Percentiles rank a stretch among this genome's conserved stretches.
Conservation (phyloP, 2,329 filamentous ascomycete genomes). For the Aspergillus quadrilineatus region DNA sequence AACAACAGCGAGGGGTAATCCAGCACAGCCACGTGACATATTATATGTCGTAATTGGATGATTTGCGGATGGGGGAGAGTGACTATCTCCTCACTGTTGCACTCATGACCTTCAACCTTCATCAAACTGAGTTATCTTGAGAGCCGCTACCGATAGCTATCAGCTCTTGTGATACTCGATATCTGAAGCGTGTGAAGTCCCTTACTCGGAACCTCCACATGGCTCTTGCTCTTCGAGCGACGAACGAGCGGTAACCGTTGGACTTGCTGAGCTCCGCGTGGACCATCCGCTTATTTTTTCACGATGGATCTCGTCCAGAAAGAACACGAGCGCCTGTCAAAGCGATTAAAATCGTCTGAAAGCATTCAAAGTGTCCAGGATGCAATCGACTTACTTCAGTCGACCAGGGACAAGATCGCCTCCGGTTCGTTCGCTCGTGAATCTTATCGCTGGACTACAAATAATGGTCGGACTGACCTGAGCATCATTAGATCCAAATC, state of each 20-base stretch:
- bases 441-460: not conserved
- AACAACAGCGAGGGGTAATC: constrained; percentile 1
- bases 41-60: constrained; percentile 17
- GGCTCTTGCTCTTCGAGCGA: constrained; percentile 21
- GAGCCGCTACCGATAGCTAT: not conserved
- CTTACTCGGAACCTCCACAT: constrained; percentile 18
- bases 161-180: not conserved
- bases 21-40: constrained; percentile 11
- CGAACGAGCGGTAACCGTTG: constrained; percentile 30
- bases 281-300: constrained; percentile 6
- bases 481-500: constrained; percentile 59
- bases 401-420: constrained; percentile 71
- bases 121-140: not conserved
- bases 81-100: not conserved
- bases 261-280: constrained; percentile 19
- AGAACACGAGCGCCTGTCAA: constrained; percentile 71
- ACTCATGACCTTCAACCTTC: not conserved
- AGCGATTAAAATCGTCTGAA: constrained; percentile 66
- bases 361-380: constrained; percentile 78
- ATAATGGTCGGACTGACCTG: constrained; percentile 6
- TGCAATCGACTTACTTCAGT: constrained; percentile 73
- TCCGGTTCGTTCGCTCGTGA: constrained; percentile 53
- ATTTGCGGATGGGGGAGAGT: not conserved
- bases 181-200: not conserved
- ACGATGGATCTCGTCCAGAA: constrained; percentile 66